Conservation (phyloP, 106 monocot genomes). For the Chionographis japonica region DNA sequence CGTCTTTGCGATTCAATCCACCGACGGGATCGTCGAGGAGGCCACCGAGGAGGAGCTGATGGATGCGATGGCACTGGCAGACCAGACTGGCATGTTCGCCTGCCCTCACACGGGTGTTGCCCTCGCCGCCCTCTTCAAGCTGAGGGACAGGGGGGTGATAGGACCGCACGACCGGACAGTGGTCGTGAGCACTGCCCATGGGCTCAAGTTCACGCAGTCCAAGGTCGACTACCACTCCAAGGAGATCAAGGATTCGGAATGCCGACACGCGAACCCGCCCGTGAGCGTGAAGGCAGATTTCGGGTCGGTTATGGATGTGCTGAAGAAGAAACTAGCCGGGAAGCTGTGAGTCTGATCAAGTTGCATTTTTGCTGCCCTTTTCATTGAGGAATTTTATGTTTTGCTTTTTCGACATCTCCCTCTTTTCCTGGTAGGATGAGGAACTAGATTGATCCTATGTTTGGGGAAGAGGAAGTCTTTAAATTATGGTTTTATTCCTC, state of each 20-base stretch:
- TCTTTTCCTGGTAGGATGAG: background rate
- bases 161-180: constrained; percentile 66
- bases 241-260: constrained; percentile 54
- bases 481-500: background rate
- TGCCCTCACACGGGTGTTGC: constrained; percentile 97
- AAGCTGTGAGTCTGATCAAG: constrained; percentile 9
- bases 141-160: constrained; percentile 59
- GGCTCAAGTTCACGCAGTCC: constrained; percentile 84
- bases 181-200: constrained; percentile 93
- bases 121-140: constrained; percentile 74
- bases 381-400: background rate
- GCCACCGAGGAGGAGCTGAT: constrained; percentile 96
- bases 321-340: constrained; percentile 51
- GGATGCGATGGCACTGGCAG: constrained; percentile 83
- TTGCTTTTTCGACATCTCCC: background rate
- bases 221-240: constrained; percentile 79
- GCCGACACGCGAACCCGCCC: constrained; percentile 71
- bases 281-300: constrained; percentile 86
- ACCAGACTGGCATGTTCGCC: constrained; percentile 86
- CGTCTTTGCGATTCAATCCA: constrained; percentile 52
- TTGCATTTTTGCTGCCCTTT: background rate
- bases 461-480: background rate
- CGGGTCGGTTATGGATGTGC: constrained; percentile 86
- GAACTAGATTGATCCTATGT: background rate
- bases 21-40: constrained; percentile 90